These are phyloP conservation scores for Lachnellula arida DNA, from an alignment of 2,329 filamentous ascomycete genomes.

Conservation along the genomic window DNA sequence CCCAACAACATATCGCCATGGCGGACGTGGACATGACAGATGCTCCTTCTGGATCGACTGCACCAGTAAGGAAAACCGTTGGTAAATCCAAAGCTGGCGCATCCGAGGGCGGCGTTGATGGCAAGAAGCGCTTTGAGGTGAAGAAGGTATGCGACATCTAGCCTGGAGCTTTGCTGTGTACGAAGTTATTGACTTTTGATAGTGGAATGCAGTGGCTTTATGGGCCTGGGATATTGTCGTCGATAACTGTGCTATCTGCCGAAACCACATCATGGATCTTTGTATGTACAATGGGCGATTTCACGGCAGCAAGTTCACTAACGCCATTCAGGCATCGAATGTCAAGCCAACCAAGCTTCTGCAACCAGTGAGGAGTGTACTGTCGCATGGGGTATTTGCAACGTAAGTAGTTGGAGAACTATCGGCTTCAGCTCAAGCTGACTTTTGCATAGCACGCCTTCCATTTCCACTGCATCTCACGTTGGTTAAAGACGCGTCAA, in stretches of 20 bases:
- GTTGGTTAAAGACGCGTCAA: constrained; percentile 98
- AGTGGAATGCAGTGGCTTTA: constrained; percentile 98
- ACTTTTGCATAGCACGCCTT: constrained; percentile 73
- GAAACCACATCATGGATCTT: constrained; percentile 99
- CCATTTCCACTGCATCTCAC: constrained; percentile 99
- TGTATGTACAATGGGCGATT: constrained; percentile 51
- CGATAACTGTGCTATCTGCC: constrained; percentile 98
- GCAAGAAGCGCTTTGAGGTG: constrained; percentile 95
- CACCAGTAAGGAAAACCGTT: constrained; percentile 50
- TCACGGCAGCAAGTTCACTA: constrained; percentile 4
- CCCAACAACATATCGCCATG: constrained; percentile 49
- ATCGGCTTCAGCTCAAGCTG: not conserved
- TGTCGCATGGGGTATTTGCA: constrained; percentile 98
- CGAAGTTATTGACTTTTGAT: constrained; percentile 12
- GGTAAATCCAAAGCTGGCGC: constrained; percentile 44
- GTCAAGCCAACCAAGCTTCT: constrained; percentile 96
- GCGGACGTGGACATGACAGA: constrained; percentile 97
- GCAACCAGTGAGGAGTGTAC: constrained; percentile 98
- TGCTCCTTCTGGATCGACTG: constrained; percentile 53
- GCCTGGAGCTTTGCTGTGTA: not conserved
- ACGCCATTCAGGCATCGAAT: constrained; percentile 72
- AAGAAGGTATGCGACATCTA: constrained; percentile 70
- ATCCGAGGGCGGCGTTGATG: constrained; percentile 52
- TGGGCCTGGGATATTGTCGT: constrained; percentile 99
- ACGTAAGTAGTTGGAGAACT: constrained; percentile 57